phyloP scores from a whole-genome alignment of 2,329 filamentous ascomycete genomes.

The Sarocladium oryzae region DNA sequence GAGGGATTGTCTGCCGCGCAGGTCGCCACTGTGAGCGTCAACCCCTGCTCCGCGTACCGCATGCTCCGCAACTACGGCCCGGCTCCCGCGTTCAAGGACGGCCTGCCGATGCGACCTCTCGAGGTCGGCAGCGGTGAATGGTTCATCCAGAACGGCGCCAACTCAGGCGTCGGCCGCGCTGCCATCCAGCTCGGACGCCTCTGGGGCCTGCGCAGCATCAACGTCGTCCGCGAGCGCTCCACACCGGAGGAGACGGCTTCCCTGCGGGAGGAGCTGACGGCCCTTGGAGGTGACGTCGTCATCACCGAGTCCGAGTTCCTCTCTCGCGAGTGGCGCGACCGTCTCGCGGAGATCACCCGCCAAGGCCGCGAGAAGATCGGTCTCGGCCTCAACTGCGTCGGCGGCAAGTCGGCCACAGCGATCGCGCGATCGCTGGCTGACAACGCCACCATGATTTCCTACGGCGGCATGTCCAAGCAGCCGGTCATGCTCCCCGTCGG shows the following conservation, averaged over 20 bases:
- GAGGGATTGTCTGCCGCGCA: conserved; percentile 67
- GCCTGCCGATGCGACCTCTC: conserved; percentile 38
- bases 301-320: conserved; percentile 50
- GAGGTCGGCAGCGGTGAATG: conserved; percentile 60
- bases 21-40: conserved; percentile 82
- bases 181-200: conserved; percentile 80
- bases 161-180: conserved; percentile 84
- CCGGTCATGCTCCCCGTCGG: conserved; percentile 76
- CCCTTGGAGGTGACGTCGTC: conserved; percentile 51
- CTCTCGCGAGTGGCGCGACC: conserved; percentile 53
- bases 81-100: conserved; percentile 36
- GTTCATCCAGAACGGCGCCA: conserved; percentile 97
- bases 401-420: conserved; percentile 74
- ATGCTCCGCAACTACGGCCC: conserved; percentile 77
- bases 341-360: conserved; percentile 59
- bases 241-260: conserved; percentile 57
- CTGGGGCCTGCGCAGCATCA: conserved; percentile 89
- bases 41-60: conserved; percentile 89
- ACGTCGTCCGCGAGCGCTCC: conserved; percentile 71
- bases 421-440: conserved; percentile 68
- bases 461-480: conserved; percentile 90
- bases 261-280: conserved; percentile 44
- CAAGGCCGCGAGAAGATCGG: conserved; percentile 65
- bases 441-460: conserved; percentile 76
- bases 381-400: conserved; percentile 88